phyloP scores from a whole-genome alignment of 2,329 filamentous ascomycete species.

The Aureobasidium lini region DNA sequence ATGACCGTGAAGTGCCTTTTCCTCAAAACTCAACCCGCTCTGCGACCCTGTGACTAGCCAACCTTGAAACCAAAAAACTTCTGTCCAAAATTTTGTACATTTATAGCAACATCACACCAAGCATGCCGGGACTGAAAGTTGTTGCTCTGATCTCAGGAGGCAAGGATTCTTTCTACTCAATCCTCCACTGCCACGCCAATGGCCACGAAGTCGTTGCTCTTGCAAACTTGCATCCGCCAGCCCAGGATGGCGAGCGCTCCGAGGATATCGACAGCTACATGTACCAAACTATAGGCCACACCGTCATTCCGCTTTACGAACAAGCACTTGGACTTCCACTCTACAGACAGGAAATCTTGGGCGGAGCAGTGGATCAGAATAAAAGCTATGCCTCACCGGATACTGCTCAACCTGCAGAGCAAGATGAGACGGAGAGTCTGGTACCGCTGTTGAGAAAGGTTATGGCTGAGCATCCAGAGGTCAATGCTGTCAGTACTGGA shows the following conservation, averaged over 20 bases:
- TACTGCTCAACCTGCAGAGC: constrained; percentile 3
- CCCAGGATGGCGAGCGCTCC: constrained; percentile 33
- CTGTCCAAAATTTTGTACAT: neutral
- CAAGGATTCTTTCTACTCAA: constrained; percentile 92
- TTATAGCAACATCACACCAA: neutral
- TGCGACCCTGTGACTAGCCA: too few species aligned
- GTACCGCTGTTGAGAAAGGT: constrained; percentile 64
- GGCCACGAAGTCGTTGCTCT: constrained; percentile 81
- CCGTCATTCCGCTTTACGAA: constrained; percentile 77
- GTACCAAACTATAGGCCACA: constrained; percentile 96
- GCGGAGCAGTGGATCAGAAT: constrained; percentile 60
- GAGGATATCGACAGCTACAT: constrained; percentile 92
- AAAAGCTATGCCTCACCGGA: constrained; percentile 54
- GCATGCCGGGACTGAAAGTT: constrained; percentile 51
- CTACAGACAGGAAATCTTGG: constrained; percentile 70
- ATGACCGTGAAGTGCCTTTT: neutral
- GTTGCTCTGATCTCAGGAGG: constrained; percentile 92
- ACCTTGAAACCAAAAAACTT: neutral
- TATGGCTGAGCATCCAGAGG: constrained; percentile 62
- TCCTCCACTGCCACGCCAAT: constrained; percentile 81
- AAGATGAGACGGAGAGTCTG: constrained; percentile 85
- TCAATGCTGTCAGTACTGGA: constrained; percentile 81
- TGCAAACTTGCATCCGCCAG: constrained; percentile 71
- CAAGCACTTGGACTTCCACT: constrained; percentile 72
- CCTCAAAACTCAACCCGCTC: neutral